Percentiles rank a stretch among this genome's conserved stretches.
phyloP scores from a whole-genome alignment of 2,329 filamentous ascomycete species.

The Passalora sequoiae region DNA sequence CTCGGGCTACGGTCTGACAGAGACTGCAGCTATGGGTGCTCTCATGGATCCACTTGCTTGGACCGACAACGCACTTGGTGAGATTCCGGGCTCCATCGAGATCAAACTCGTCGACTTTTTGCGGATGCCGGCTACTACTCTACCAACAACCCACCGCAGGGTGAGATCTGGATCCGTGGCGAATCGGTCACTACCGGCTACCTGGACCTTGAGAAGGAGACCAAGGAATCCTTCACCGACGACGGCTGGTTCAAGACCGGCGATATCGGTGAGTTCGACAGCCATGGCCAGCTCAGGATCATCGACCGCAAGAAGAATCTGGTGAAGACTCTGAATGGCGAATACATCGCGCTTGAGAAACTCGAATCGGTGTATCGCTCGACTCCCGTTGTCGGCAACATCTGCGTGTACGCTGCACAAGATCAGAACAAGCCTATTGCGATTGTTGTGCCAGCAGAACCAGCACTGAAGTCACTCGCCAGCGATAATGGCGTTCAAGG shows the following conservation, averaged over 20 bases:
- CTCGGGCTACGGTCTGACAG: conserved; percentile 86
- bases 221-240: conserved; percentile 64
- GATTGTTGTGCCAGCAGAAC: conserved; percentile 63
- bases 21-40: conserved; percentile 72
- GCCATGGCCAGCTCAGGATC: conserved; percentile 72
- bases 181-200: conserved; percentile 70
- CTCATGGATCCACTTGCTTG: conserved; percentile 80
- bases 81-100: conserved; percentile 71
- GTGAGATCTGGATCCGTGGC: conserved; percentile 87
- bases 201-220: conserved; percentile 82
- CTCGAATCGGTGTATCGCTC: conserved; percentile 87
- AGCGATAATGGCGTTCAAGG: conserved; percentile 57
- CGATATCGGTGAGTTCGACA: conserved; percentile 86
- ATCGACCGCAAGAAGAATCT: conserved; percentile 98
- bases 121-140: conserved; percentile 82
- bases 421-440: conserved; percentile 74
- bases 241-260: conserved; percentile 98
- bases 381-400: conserved; percentile 70
- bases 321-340: conserved; percentile 89
- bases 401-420: conserved; percentile 78
- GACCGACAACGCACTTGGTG: conserved; percentile 70
- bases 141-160: conserved; percentile 72
- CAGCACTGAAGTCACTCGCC: conserved; percentile 53
- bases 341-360: conserved; percentile 95
- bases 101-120: conserved; percentile 87